Percentiles rank a stretch among this genome's conserved stretches.
Evolutionary conservation across 1,284 basidiomycete species (phyloP).

Genomic region (Rhodotorula sp.): DNA sequence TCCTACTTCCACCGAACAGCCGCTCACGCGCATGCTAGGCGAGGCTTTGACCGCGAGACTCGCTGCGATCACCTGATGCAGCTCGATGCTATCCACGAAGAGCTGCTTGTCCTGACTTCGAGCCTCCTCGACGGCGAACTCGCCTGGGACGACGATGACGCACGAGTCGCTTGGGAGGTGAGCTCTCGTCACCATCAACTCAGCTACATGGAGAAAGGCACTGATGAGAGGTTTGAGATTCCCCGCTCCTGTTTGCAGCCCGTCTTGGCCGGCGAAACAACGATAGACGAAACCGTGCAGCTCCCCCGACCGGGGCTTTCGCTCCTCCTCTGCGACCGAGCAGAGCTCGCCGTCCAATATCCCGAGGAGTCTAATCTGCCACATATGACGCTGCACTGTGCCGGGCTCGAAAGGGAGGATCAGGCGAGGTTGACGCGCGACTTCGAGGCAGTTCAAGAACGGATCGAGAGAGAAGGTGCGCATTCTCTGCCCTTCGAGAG

Average conservation of each 20-base stretch:
- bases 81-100: slow-evolving; percentile 13
- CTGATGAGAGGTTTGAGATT: neutral
- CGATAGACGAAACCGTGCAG: neutral
- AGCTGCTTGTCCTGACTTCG: slow-evolving; percentile 14
- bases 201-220: neutral
- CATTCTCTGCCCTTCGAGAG: too few species aligned
- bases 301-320: slow-evolving; percentile 5
- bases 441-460: neutral
- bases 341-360: slow-evolving; percentile 14
- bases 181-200: neutral
- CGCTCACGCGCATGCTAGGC: too few species aligned
- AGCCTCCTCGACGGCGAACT: slow-evolving; percentile 19
- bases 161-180: slow-evolving; percentile 21
- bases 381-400: slow-evolving; percentile 9
- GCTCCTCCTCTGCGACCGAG: slow-evolving; percentile 7
- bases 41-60: too few species aligned
- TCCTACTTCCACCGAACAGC: too few species aligned
- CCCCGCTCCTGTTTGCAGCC: neutral
- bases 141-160: slow-evolving; percentile 3
- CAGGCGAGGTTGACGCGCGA: slow-evolving; percentile 13
- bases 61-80: neutral
- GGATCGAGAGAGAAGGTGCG: slow-evolving; percentile 1
- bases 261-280: neutral
- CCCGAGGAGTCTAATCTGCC: neutral
- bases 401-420: slow-evolving; percentile 1